Evolutionary conservation across 805 yeast species (phyloP).

Genomic region (Candida verbasci): DNA sequence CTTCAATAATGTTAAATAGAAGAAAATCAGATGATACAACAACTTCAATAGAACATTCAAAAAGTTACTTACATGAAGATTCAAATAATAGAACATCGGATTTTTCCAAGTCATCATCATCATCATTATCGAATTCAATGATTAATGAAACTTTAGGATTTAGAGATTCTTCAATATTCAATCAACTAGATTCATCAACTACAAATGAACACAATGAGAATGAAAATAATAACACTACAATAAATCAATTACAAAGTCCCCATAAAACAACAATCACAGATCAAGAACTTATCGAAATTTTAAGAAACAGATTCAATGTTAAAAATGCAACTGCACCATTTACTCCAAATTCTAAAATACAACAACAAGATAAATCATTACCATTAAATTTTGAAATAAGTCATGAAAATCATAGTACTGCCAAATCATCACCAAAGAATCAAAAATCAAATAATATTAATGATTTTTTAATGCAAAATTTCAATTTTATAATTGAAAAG

Average conservation of each 20-base stretch:
- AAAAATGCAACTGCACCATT: not conserved
- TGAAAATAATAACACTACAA: too few relatives aligned
- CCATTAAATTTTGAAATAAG: not conserved
- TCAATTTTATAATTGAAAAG: not conserved
- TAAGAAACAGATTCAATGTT: not conserved
- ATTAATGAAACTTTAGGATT: not conserved
- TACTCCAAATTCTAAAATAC: not conserved
- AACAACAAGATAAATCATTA: not conserved
- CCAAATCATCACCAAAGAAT: not conserved
- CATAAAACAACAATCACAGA: not conserved
- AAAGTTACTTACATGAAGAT: slow-evolving; percentile 1
- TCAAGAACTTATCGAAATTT: not conserved
- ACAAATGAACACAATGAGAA: not conserved
- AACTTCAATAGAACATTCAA: not conserved
- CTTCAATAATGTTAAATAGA: not conserved
- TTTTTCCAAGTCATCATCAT: too few relatives aligned
- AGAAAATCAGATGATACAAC: not conserved
- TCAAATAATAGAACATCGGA: not conserved
- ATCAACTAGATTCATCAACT: not conserved
- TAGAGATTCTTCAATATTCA: not conserved
- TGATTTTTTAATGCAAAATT: not conserved
- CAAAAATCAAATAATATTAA: not conserved
- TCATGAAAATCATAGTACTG: slow-evolving; percentile 1
- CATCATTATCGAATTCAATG: not conserved
- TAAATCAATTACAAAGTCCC: not conserved